Conservation (phyloP, 352 stramenopile genomes). For the Vaucheria bursata region DNA sequence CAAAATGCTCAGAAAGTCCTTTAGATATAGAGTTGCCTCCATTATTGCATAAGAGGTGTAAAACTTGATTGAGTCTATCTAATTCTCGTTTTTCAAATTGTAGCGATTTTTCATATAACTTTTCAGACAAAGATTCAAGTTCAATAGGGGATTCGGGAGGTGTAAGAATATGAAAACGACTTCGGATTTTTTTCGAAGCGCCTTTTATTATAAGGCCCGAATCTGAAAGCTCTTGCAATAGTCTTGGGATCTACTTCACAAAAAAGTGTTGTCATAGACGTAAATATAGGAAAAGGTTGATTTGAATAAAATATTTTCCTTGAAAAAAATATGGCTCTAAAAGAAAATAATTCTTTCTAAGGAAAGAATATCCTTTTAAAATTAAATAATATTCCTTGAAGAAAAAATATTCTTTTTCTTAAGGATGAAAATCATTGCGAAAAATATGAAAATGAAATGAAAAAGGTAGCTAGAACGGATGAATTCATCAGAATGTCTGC, state of each 20-base stretch:
- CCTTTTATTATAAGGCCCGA: slow-evolving; percentile 15
- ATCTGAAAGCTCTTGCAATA: slow-evolving; percentile 32
- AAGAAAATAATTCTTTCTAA: background rate
- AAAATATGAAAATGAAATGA: background rate
- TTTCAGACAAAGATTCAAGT: background rate
- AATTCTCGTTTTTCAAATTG: slow-evolving; percentile 34
- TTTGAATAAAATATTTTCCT: background rate
- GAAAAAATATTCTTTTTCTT: too few relatives aligned
- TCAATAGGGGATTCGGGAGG: background rate
- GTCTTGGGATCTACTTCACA: slow-evolving; percentile 16
- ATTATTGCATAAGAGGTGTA: slow-evolving; percentile 28
- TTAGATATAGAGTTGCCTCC: slow-evolving; percentile 13
- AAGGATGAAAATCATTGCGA: too few relatives aligned
- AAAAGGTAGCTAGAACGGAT: background rate
- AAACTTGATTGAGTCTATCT: slow-evolving; percentile 13
- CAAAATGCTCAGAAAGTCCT: slow-evolving; percentile 30
- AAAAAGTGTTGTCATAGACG: background rate
- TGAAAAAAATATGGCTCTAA: background rate
- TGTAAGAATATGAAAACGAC: slow-evolving; percentile 19
- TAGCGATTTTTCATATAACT: slow-evolving; percentile 24
- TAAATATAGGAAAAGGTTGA: background rate
- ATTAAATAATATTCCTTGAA: background rate
- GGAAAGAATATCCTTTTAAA: background rate
- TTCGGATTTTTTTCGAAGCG: slow-evolving; percentile 30
- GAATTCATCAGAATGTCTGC: background rate